Base-by-base conservation (phyloP, 192 early-diverging fungal species). In the Gaertneriomyces semiglobifer region DNA sequence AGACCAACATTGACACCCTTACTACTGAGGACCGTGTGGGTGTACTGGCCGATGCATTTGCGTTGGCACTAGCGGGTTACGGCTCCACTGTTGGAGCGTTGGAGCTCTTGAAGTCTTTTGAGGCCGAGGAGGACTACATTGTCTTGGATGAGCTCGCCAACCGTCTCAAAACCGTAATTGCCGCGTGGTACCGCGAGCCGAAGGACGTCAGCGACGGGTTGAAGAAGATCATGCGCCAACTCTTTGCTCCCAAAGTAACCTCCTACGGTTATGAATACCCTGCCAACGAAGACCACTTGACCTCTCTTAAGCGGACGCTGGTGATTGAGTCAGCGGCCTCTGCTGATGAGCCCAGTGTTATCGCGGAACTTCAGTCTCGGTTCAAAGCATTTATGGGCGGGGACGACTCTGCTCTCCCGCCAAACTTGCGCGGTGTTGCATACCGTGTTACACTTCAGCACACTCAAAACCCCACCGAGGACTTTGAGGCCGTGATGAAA, bases 1-100 rank as follows among this genome's bases (percentile, higher is more conserved):
- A 82, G 19, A 81, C 74, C 7, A 82, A 81, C 44, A 53, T 63
- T 12, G 60, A 67, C 6, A 44, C 74, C 10, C 63, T 81, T 43
- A 57, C 74, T 5, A 78, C 66, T n/a, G 69, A 79, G 50, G 96
- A 98, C 75, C 86, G 89, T 45, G 79, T 94, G 46, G 92, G 91
- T 58, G 72, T 98, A 7, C 60, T 98, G 60, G 80, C 85, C 42
- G 96, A 98, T 81, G 78, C 88, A 16, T 89, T 88, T 38, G 84
- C 90, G 7, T 74, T 96, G 51, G 86, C 88, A 18, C 71, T 77
- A 42, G 89, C 92, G 73, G 96, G 95, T 4, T 79, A 92, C 38
- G 82, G 80, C 50, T 84, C 79, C 55, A 95, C 94, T 8, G 78
- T 81, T 55, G 83, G 79, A 5, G 81, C 90, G n/a, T 77, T 98